These are phyloP conservation scores for Phyllosticta citrichinensis DNA, from an alignment of 2,329 filamentous ascomycete species.

Conservation along the genomic window DNA sequence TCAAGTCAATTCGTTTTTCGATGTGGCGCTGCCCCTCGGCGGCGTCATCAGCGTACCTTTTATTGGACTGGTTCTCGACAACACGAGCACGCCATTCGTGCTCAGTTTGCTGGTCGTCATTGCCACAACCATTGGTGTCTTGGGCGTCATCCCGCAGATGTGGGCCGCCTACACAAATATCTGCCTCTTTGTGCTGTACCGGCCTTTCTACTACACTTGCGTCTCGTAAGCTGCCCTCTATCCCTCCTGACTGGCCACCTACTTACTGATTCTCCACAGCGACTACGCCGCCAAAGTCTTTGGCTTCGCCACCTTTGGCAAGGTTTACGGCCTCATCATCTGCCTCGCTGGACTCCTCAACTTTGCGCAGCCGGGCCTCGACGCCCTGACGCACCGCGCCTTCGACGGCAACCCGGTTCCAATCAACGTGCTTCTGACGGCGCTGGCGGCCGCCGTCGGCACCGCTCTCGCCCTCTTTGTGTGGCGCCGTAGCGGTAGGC, in stretches of 20 bases:
- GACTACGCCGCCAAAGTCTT: constrained; percentile 90
- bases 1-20: constrained; percentile 73
- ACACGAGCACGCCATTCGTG: constrained; percentile 60
- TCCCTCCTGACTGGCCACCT: not conserved
- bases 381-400: constrained; percentile 63
- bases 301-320: constrained; percentile 82
- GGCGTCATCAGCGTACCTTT: constrained; percentile 80
- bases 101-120: constrained; percentile 58
- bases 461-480: constrained; percentile 58
- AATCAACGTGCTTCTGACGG: constrained; percentile 61
- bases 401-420: constrained; percentile 67
- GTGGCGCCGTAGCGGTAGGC: constrained; percentile 35
- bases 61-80: constrained; percentile 71
- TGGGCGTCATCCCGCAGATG: constrained; percentile 62
- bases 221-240: constrained; percentile 47
- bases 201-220: constrained; percentile 83
- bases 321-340: constrained; percentile 87
- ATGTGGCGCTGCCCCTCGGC: constrained; percentile 72
- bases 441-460: constrained; percentile 54
- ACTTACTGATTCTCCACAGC: constrained; percentile 21
- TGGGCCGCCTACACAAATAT: constrained; percentile 71
- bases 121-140: constrained; percentile 64
- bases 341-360: constrained; percentile 76
- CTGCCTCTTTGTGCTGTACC: constrained; percentile 69
- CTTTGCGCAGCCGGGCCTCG: constrained; percentile 71